Evolutionary conservation across 2,329 filamentous ascomycete species (phyloP), one percentile per base, ranked within the genome.

Genomic region (Pseudogymnoascus sp.): DNA sequence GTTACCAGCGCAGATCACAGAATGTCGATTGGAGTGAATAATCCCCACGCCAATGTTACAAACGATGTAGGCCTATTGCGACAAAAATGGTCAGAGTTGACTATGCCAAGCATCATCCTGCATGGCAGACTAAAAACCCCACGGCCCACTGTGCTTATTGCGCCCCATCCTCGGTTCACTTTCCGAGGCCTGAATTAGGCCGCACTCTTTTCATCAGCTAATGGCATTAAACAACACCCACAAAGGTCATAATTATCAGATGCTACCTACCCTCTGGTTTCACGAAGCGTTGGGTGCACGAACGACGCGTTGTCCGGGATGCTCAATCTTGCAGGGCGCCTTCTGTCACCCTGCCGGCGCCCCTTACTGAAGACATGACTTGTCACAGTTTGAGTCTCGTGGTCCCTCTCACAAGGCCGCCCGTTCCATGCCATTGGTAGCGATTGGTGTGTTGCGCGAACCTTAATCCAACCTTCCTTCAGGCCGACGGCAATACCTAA

Each of bases 401-500:
- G 44, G 44, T 15, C 44, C 44, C 44, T 54, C 44, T 33, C 44
- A 54, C 44, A 54, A 33, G 44, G 26, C n/a, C 44, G n/a, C 9
- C 44, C 17, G 9, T 33, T 17, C 44, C 44, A 54, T 54, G 2
- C n/a, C n/a, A 54, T 54, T 54, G 44, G 44, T 33, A 17, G 26
- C 26, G 29, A 54, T 54, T 17, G 11, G n/a, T 54, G 44, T 54
- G 44, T 54, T 10, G 26, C 44, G 7, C 31, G 44, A 54, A 54
- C 26, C 44, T 54, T 54, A 54, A 54, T 54, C 44, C 44, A 54
- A 54, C 44, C 44, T 54, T 54, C 26, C 44, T 54, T 54, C 44
- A 54, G 44, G 44, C 44, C 9, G 26, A 33, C 29, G 17, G 29
- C n/a, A 33, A 54, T 54, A 54, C 26, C 26, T 54, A 29, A 33